phyloP scores from a whole-genome alignment of 768 basidiomycete genomes.

The Pleurotus platypus region DNA sequence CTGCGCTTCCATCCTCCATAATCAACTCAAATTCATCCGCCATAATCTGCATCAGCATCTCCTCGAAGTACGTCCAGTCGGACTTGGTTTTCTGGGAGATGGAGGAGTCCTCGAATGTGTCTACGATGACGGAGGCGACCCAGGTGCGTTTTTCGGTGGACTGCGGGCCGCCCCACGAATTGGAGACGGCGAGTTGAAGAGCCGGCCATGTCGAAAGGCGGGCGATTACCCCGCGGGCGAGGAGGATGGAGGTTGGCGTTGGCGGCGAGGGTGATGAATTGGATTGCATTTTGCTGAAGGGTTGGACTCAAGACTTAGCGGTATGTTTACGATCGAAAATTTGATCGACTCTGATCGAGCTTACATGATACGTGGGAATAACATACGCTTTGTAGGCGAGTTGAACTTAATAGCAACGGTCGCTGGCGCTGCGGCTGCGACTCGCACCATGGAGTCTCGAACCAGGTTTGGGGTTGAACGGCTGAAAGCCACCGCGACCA shows the following conservation, averaged over 20 bases:
- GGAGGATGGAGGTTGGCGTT: conserved; percentile 55
- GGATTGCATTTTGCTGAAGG: too few relatives aligned
- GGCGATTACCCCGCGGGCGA: conserved; percentile 84
- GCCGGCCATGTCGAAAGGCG: conserved; percentile 83
- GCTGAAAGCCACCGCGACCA: too few relatives aligned
- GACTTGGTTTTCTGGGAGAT: conserved; percentile 30
- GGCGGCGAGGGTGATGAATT: conserved; percentile 18
- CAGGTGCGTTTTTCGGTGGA: conserved; percentile 72
- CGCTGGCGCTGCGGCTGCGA: too few relatives aligned
- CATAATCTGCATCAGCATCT: conserved; percentile 79
- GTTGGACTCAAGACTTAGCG: too few relatives aligned
- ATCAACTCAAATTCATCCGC: conserved; percentile 82
- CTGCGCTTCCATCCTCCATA: conserved; percentile 83
- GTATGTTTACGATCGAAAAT: too few relatives aligned
- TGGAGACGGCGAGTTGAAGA: conserved; percentile 79
- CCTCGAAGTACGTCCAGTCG: conserved; percentile 78
- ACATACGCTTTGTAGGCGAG: too few relatives aligned
- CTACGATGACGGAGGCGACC: conserved; percentile 78
- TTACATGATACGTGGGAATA: too few relatives aligned
- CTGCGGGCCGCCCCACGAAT: conserved; percentile 83
- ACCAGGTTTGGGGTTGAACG: too few relatives aligned
- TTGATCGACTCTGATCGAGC: too few relatives aligned
- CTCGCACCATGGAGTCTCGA: too few relatives aligned
- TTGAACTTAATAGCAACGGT: too few relatives aligned
- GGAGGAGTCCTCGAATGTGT: conserved; percentile 61